phyloP scores from a whole-genome alignment of 148 eudicot species.

The Chenopodium berlandieri region DNA sequence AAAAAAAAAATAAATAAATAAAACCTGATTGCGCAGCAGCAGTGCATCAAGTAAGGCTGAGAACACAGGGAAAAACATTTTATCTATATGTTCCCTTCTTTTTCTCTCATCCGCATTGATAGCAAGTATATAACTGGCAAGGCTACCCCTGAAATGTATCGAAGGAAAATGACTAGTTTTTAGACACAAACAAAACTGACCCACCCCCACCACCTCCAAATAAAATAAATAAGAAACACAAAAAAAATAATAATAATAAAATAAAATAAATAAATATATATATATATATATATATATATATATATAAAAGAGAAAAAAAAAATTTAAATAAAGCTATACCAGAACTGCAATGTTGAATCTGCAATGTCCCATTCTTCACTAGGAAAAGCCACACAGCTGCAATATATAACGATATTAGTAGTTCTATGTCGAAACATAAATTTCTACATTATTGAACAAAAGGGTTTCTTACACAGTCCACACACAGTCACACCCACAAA shows the following conservation, averaged over 20 bases:
- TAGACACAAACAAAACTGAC: constrained; percentile 1
- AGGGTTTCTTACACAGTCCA: too few relatives aligned
- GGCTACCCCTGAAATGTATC: constrained; percentile 63
- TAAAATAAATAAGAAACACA: too few relatives aligned
- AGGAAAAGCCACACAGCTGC: constrained; percentile 90
- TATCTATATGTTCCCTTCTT: constrained; percentile 47
- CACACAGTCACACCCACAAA: too few relatives aligned
- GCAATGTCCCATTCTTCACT: constrained; percentile 96
- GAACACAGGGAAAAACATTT: constrained; percentile 57
- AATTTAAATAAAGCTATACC: constrained; percentile 38
- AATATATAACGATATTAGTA: constrained; percentile 27
- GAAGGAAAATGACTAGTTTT: constrained; percentile 6
- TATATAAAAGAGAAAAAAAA: too few relatives aligned
- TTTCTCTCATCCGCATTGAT: constrained; percentile 45
- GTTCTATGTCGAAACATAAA: constrained; percentile 2
- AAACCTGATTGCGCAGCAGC: constrained; percentile 82
- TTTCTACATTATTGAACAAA: background rate
- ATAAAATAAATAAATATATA: too few relatives aligned
- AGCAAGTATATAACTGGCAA: constrained; percentile 69
- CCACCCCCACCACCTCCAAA: background rate
- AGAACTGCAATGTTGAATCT: constrained; percentile 92
- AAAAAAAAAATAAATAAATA: constrained; percentile 12
- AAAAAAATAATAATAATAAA: too few relatives aligned
- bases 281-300: too few relatives aligned
- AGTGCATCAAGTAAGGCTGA: constrained; percentile 85